A percentile compares a stretch with the other conserved stretches of the same genome.
phyloP scores from a whole-genome alignment of 345 rosid genomes.

The Eucalyptus guilfoylei region DNA sequence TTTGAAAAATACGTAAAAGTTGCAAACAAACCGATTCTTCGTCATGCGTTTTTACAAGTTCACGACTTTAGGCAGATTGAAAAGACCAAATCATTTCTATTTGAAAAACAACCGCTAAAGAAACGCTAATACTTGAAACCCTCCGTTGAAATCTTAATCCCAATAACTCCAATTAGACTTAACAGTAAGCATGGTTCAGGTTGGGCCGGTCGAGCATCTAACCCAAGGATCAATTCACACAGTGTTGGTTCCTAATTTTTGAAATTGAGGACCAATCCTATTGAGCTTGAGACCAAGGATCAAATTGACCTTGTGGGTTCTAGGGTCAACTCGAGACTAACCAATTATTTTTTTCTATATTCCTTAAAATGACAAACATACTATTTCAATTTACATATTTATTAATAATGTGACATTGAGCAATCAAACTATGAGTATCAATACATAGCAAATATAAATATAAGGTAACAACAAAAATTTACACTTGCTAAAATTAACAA shows the following conservation, averaged over 20 bases:
- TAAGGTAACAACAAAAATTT: too few species aligned
- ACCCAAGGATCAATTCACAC: too few species aligned
- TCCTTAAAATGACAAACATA: too few species aligned
- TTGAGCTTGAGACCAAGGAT: too few species aligned
- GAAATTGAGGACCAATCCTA: too few species aligned
- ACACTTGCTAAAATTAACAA: too few species aligned
- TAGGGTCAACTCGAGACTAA: fast-evolving
- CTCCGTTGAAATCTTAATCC: background rate
- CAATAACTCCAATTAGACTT: background rate
- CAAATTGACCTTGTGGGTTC: fast-evolving
- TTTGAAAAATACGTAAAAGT: background rate
- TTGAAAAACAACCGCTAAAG: background rate
- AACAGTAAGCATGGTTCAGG: fast-evolving
- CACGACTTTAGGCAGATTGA: background rate
- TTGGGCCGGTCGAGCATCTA: too few species aligned
- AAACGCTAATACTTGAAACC: background rate
- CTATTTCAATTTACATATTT: too few species aligned
- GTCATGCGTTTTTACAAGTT: background rate
- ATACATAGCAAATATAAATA: too few species aligned
- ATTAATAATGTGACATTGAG: too few species aligned
- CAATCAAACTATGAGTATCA: too few species aligned
- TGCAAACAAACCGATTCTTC: background rate
- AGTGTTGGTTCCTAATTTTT: too few species aligned
- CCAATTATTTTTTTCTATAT: fast-evolving
- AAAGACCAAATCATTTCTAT: background rate